Base-by-base conservation (phyloP, 257 asterid genomes). In the Ocimum tenuiflorum region DNA sequence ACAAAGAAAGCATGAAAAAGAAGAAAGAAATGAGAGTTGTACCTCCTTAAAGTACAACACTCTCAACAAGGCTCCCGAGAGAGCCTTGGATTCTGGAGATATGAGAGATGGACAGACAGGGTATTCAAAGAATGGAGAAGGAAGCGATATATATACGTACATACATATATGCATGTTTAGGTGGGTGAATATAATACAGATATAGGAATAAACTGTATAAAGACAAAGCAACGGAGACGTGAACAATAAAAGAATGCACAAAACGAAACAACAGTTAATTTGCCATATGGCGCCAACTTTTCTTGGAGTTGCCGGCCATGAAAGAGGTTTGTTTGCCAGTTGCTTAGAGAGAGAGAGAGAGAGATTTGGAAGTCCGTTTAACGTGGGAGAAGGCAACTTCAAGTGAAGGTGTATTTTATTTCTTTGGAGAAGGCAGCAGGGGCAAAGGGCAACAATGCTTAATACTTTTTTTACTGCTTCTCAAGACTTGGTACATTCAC, bases 291-390 rank as follows among this genome's bases (percentile, higher is more conserved):
- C 56, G 51, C 45, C 65, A 55, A 29, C 2, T 27, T 29, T 67
- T 42, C 18, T 42, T 29, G 55, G n/a, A 67, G 15, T 13, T 10
- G 65, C 65, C 73, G 57, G 73, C 73, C 72, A 54, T 42, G 23
- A 29, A 50, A 50, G 50, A 39, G 36, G 59, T 15, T 17, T 7
- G n/a, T 6, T 2, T 7, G 15, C 17, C 48, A 5, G 2, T 2
- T 22, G 15, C 10, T 35, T n/a, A n/a, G n/a, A n/a, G n/a, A n/a
- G n/a, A n/a, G n/a, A n/a, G n/a, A n/a, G n/a, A n/a, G n/a, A n/a
- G n/a, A n/a, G n/a, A n/a, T n/a, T n/a, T n/a, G n/a, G n/a, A n/a
- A n/a, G n/a, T n/a, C n/a, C n/a, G n/a, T n/a, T n/a, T n/a, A n/a
- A n/a, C n/a, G n/a, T n/a, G n/a, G n/a, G n/a, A n/a, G n/a, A n/a